These are phyloP conservation scores for Aspergillus carlsbadensis DNA, from an alignment of 495 filamentous ascomycete genomes.

Conservation along the genomic window DNA sequence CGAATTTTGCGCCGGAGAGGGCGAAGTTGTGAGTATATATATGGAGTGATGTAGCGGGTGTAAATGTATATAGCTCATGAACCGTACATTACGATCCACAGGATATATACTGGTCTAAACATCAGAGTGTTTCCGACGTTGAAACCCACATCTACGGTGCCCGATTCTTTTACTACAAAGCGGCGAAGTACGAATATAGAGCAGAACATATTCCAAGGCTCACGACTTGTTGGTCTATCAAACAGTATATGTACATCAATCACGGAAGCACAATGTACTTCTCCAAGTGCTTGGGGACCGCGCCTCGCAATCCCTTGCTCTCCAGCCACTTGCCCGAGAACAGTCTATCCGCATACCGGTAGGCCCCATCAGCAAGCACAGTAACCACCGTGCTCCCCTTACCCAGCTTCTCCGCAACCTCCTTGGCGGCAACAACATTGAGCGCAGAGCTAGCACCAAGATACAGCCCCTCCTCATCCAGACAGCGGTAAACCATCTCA, in stretches of 20 bases:
- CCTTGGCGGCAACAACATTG: slow-evolving; percentile 93
- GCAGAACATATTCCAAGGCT: no score
- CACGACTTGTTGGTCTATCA: no score
- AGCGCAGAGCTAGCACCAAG: slow-evolving; percentile 90
- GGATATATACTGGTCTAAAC: no score
- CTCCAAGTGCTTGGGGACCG: slow-evolving; percentile 81
- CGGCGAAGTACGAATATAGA: background rate
- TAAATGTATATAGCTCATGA: background rate
- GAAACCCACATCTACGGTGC: no score
- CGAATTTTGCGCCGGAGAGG: slow-evolving; percentile 58
- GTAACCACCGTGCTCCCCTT: slow-evolving; percentile 91
- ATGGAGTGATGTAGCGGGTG: background rate
- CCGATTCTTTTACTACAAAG: no score
- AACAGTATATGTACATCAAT: background rate
- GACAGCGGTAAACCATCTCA: slow-evolving; percentile 95
- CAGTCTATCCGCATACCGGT: slow-evolving; percentile 89
- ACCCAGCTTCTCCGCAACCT: slow-evolving; percentile 87
- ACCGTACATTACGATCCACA: no score
- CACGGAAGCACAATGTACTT: slow-evolving; percentile 86
- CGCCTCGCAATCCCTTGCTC: slow-evolving; percentile 74
- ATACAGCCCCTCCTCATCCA: slow-evolving; percentile 96
- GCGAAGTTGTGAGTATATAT: slow-evolving; percentile 42
- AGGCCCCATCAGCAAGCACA: slow-evolving; percentile 90
- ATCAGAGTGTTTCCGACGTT: no score
- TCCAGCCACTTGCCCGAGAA: slow-evolving; percentile 89